Conservation (phyloP, 768 basidiomycete genomes). For the Tephrocybe sp. region DNA sequence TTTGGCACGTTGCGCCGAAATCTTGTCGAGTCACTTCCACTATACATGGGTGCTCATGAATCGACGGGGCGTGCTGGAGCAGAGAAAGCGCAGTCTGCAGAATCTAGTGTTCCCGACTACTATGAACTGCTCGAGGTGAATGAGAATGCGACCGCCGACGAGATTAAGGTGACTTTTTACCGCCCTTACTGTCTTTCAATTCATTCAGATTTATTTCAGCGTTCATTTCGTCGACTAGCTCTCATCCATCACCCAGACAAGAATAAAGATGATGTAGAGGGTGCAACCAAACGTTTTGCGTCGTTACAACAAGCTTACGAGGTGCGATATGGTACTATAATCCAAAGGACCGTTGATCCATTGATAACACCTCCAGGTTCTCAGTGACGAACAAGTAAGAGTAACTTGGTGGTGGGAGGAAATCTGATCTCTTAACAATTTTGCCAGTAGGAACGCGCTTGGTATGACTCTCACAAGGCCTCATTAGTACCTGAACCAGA, state of each 20-base stretch:
- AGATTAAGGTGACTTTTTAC: conserved; percentile 69
- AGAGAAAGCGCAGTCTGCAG: conserved; percentile 11
- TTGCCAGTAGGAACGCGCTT: conserved; percentile 86
- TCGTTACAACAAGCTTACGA: conserved; percentile 94
- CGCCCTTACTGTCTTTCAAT: background rate
- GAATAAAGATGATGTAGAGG: conserved; percentile 80
- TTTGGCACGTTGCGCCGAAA: conserved; percentile 1
- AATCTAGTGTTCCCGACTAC: conserved; percentile 55
- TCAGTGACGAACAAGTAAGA: conserved; percentile 92
- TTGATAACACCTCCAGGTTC: conserved; percentile 49
- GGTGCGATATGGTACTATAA: conserved; percentile 40
- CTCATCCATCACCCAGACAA: conserved; percentile 88
- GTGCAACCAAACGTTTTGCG: conserved; percentile 85
- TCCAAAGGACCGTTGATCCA: background rate
- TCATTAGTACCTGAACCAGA: conserved; percentile 81
- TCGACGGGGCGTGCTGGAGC: conserved; percentile 44
- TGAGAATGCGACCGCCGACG: conserved; percentile 81
- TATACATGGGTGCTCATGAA: conserved; percentile 67
- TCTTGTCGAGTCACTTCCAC: background rate
- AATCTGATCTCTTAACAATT: conserved; percentile 18
- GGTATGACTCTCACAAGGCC: conserved; percentile 93
- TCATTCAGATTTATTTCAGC: conserved; percentile 37
- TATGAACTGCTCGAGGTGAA: conserved; percentile 81
- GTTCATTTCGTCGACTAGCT: conserved; percentile 82
- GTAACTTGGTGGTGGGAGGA: background rate